These are phyloP conservation scores for Ceratocystis cacaofunesta DNA, from an alignment of 2,329 filamentous ascomycete genomes.

Conservation along the genomic window DNA sequence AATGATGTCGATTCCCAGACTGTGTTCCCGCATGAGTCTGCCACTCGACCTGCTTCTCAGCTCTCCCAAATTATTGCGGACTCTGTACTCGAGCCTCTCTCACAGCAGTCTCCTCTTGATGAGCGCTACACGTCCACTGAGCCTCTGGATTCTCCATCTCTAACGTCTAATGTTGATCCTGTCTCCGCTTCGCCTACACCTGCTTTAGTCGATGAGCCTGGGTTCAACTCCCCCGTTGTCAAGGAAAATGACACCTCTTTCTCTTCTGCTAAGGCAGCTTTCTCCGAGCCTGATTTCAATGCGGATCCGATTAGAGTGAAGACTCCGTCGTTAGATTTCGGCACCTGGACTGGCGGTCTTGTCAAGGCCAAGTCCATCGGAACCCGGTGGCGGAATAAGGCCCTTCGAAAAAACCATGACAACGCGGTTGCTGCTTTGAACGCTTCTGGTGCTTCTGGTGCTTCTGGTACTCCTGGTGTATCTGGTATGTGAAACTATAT, in stretches of 20 bases:
- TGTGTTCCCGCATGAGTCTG: not conserved
- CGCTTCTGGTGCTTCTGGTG: too few species aligned
- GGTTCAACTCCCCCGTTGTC: slow-evolving; percentile 5
- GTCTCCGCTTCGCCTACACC: not conserved
- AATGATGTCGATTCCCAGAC: not conserved
- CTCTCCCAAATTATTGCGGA: not conserved
- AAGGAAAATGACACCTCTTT: not conserved
- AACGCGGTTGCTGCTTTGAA: not conserved
- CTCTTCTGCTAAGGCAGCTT: not conserved
- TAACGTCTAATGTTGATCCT: not conserved
- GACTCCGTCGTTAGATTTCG: slow-evolving; percentile 11
- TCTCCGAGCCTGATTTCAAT: slow-evolving; percentile 6
- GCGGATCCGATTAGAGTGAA: slow-evolving; percentile 1
- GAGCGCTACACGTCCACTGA: not conserved
- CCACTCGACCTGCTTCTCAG: not conserved
- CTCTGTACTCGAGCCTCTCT: not conserved
- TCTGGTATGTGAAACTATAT: not conserved
- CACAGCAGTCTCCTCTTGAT: not conserved
- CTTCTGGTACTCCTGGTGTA: not conserved
- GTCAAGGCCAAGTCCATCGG: not conserved
- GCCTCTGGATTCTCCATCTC: not conserved
- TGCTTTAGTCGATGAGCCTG: not conserved
- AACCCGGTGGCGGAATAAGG: not conserved
- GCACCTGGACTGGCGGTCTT: not conserved
- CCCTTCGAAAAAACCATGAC: not conserved